These are phyloP conservation scores for Ilyonectria mors-panacis DNA, from an alignment of 2,329 filamentous ascomycete species.

Conservation along the genomic window DNA sequence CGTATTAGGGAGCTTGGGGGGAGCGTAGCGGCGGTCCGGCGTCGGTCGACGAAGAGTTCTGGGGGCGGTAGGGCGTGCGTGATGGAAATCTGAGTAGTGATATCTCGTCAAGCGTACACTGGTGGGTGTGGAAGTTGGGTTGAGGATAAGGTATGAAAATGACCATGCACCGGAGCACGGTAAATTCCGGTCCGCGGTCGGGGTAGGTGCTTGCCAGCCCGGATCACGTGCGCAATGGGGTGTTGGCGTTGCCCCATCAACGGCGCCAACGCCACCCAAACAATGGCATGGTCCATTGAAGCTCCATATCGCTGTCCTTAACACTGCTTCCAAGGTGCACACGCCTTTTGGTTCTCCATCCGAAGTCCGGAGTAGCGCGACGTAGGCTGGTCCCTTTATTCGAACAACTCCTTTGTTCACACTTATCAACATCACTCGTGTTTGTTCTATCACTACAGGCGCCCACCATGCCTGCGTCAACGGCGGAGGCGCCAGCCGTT, in stretches of 20 bases:
- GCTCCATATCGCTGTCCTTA: constrained; percentile 28
- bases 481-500: constrained; percentile 75
- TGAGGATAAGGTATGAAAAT: constrained; percentile 54
- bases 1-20: constrained; percentile 43
- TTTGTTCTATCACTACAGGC: constrained; percentile 37
- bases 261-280: constrained; percentile 38
- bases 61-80: constrained; percentile 38
- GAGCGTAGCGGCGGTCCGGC: constrained; percentile 43
- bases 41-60: constrained; percentile 37
- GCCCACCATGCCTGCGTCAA: constrained; percentile 70
- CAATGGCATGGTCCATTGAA: constrained; percentile 35
- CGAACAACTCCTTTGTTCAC: constrained; percentile 10
- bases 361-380: constrained; percentile 37
- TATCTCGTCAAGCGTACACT: constrained; percentile 49
- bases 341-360: constrained; percentile 36
- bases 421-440: constrained; percentile 9
- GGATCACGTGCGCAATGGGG: constrained; percentile 47
- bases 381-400: constrained; percentile 41
- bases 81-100: constrained; percentile 46
- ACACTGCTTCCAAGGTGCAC: constrained; percentile 35
- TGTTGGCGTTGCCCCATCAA: constrained; percentile 40
- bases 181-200: constrained; percentile 49
- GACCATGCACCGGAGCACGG: constrained; percentile 48
- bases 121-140: constrained; percentile 49
- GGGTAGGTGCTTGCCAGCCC: constrained; percentile 27